A percentile compares a stretch with the other conserved stretches of the same genome.
Evolutionary conservation across 75 land plant species (phyloP).

Genomic region (Cryptomeria japonica): DNA sequence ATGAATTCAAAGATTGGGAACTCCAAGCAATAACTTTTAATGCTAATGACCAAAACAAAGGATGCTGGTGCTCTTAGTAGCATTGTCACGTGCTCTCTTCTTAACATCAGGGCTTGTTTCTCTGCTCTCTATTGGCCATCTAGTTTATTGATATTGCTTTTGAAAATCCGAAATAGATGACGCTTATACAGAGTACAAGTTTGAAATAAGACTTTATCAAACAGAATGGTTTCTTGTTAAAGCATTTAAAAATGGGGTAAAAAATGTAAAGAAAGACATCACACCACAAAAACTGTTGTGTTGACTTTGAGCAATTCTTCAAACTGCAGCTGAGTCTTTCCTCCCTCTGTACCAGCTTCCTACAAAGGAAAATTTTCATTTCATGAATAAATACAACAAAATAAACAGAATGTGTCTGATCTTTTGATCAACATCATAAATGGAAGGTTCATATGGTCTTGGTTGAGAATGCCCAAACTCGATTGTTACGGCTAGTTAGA

Average conservation of each 20-base stretch:
- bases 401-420: not conserved
- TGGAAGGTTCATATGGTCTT: not conserved
- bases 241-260: not conserved
- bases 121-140: not conserved
- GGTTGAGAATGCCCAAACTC: not conserved
- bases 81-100: not conserved
- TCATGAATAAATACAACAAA: not conserved
- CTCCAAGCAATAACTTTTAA: not conserved
- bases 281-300: slow-evolving; percentile 85
- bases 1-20: not conserved
- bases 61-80: not conserved
- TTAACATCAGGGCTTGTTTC: not conserved
- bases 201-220: slow-evolving; percentile 8
- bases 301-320: slow-evolving; percentile 95
- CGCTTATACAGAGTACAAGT: not conserved
- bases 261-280: slow-evolving; percentile 10
- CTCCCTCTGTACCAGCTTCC: slow-evolving; percentile 97
- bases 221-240: not conserved
- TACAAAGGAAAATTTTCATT: slow-evolving; percentile 23
- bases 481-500: not conserved
- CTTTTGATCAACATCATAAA: not conserved
- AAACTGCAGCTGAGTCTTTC: slow-evolving; percentile 86
- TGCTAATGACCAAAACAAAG: not conserved
- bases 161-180: not conserved
- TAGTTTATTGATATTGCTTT: not conserved